A percentile compares a stretch with the other conserved stretches of the same genome.
These are phyloP conservation scores for Cerrena zonata DNA, from an alignment of 1,284 basidiomycete genomes.

Conservation along the genomic window DNA sequence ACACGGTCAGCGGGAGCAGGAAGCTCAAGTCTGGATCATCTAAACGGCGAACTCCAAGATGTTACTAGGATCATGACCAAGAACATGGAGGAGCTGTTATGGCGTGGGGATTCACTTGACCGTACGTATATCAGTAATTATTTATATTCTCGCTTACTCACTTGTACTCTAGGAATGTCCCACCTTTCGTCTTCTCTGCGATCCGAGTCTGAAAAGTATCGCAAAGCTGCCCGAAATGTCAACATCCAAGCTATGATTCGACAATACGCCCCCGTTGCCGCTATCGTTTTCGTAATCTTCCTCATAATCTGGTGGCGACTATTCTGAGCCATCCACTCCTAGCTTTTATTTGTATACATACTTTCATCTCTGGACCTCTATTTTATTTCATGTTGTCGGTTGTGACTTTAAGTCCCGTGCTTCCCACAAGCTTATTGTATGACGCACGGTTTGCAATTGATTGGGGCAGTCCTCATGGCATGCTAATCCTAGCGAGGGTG, in stretches of 20 bases:
- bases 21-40: constrained; percentile 67
- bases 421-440: too few species aligned
- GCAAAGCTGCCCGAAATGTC: constrained; percentile 91
- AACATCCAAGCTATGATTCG: constrained; percentile 90
- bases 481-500: neutral
- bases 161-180: constrained; percentile 74
- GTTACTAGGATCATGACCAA: constrained; percentile 99
- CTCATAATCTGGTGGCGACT: constrained; percentile 92
- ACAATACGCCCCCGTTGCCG: constrained; percentile 90
- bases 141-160: neutral
- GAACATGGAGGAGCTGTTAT: constrained; percentile 98
- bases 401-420: neutral
- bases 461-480: neutral
- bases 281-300: constrained; percentile 74
- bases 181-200: constrained; percentile 94
- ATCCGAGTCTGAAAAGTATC: constrained; percentile 95
- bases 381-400: constrained; percentile 1
- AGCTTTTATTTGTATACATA: constrained; percentile 2
- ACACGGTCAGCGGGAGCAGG: constrained; percentile 79
- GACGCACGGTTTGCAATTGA: neutral
- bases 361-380: neutral
- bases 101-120: constrained; percentile 95
- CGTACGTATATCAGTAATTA: constrained; percentile 23
- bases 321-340: constrained; percentile 33
- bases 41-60: constrained; percentile 95